A percentile compares a stretch with the other conserved stretches of the same genome.
Evolutionary conservation across 164 flowering plant species (phyloP).

Genomic region (Magnolia sinica): DNA sequence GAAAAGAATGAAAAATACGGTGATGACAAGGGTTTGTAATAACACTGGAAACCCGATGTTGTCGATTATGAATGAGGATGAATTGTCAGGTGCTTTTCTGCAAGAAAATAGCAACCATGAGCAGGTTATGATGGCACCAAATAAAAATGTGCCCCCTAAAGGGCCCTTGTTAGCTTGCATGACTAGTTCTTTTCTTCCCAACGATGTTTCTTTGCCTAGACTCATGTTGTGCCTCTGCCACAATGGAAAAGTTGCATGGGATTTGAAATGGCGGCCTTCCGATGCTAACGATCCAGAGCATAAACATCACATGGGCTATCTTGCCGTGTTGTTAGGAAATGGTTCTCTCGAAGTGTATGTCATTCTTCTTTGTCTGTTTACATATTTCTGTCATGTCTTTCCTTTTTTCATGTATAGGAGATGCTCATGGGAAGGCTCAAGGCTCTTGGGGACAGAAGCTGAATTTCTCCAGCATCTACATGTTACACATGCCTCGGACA

Average conservation of each 20-base stretch:
- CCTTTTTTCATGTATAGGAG: not conserved
- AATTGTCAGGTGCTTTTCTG: constrained; percentile 8
- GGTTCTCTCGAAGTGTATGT: constrained; percentile 96
- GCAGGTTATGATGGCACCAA: constrained; percentile 8
- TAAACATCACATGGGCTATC: constrained; percentile 73
- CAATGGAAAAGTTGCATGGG: constrained; percentile 98
- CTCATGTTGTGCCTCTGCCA: constrained; percentile 77
- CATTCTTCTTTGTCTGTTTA: constrained; percentile 11
- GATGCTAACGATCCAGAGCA: constrained; percentile 23
- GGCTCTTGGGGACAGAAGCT: too few relatives aligned
- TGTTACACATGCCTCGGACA: too few relatives aligned
- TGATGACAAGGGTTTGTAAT: constrained; percentile 4
- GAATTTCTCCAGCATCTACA: too few relatives aligned
- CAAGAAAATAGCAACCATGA: constrained; percentile 12
- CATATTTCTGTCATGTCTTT: not conserved
- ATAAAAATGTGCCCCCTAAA: constrained; percentile 4
- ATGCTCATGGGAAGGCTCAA: not conserved
- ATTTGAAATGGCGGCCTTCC: constrained; percentile 85
- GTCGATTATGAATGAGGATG: constrained; percentile 11
- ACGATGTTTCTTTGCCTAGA: constrained; percentile 60
- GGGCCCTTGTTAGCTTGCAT: constrained; percentile 12
- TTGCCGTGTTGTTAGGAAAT: constrained; percentile 90
- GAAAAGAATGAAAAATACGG: constrained; percentile 20
- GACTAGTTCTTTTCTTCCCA: constrained; percentile 26
- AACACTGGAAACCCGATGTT: constrained; percentile 8